Conservation (phyloP, 164 flowering plant genomes). For the Annona cherimola region DNA sequence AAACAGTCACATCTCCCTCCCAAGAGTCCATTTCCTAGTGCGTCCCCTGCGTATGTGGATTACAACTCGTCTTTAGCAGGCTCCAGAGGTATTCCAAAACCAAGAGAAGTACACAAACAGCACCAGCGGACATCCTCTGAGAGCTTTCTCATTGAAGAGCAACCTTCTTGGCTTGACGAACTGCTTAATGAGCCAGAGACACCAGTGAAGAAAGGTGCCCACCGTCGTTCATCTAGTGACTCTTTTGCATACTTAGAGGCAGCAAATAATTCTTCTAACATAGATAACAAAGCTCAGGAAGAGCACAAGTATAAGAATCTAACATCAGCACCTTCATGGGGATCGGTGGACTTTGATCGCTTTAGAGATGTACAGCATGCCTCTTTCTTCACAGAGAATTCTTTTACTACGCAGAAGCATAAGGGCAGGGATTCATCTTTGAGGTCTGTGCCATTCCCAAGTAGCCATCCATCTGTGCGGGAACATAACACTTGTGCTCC, state of each 20-base stretch:
- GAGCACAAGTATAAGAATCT: constrained; percentile 36
- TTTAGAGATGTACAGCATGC: constrained; percentile 36
- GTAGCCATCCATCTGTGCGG: constrained; percentile 30
- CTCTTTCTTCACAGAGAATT: constrained; percentile 41
- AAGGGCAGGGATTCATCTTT: constrained; percentile 44
- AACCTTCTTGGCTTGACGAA: constrained; percentile 93
- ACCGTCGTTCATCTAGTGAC: constrained; percentile 88
- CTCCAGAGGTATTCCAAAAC: constrained; percentile 45
- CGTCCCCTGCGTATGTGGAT: constrained; percentile 55
- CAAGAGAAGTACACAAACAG: constrained; percentile 45
- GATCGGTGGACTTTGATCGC: constrained; percentile 47
- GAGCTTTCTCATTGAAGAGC: constrained; percentile 71
- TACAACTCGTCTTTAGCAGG: constrained; percentile 44
- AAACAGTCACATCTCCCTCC: constrained; percentile 81
- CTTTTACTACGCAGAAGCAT: constrained; percentile 33
- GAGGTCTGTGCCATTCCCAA: constrained; percentile 26
- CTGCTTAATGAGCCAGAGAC: constrained; percentile 91
- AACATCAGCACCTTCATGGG: constrained; percentile 42
- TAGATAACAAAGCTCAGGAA: constrained; percentile 37
- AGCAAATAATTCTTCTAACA: constrained; percentile 31
- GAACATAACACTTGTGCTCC: constrained; percentile 23
- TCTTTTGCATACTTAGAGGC: constrained; percentile 75
- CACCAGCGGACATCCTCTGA: constrained; percentile 89
- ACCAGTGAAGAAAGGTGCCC: constrained; percentile 65
- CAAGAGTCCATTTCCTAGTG: constrained; percentile 67